Evolutionary conservation across 2,329 filamentous ascomycete genomes (phyloP), one percentile per base, ranked within the genome.

Genomic region (Trichoderma sp.): DNA sequence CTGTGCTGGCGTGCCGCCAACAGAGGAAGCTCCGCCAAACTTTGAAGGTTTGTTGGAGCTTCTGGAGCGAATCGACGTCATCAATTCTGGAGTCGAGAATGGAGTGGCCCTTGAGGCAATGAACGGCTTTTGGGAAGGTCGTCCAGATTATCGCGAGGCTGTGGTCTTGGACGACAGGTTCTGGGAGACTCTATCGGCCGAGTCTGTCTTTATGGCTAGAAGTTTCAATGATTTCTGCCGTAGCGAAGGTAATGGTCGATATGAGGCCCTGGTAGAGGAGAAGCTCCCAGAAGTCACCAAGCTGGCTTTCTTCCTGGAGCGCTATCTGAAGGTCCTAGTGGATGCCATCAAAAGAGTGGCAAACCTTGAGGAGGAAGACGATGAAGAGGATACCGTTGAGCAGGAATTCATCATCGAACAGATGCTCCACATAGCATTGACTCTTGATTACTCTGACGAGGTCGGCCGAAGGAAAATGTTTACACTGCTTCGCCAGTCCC

Each of bases 321-420:
- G 93, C 63, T 95, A 98, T 81, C 90, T 97, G 79, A 89, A 87
- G 80, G 92, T 87, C 31, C 85, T 95, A 33, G 88, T 93, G 31
- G 90, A 94, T 75, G 88, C 90, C 3, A 87, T 94, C 21, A 88
- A 87, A 81, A 87, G 88, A 77, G 85, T 88, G 56, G 88, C 90
- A 6, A 85, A 90, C 75, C 86, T 90, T 75, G 88, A 89, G 1
- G 88, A 88, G 18, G 90, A 92, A 4, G 89, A 91, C 1, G 93
- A 94, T 6, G 93, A 95, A 76, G 94, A 97, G 80, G 94, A 97
- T 78, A 93, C 93, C 0, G 92, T 95, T 7, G 95, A 98, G 82
- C 93, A 95, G 79, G 96, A 98, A 83, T 99, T 99, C 80, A 94
- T 98, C 77, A 94, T 98, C 53, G 95, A 98, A 83, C 97, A 99